These are phyloP conservation scores for Fusarium sp. DNA, from an alignment of 2,329 filamentous ascomycete species.

Conservation along the genomic window DNA sequence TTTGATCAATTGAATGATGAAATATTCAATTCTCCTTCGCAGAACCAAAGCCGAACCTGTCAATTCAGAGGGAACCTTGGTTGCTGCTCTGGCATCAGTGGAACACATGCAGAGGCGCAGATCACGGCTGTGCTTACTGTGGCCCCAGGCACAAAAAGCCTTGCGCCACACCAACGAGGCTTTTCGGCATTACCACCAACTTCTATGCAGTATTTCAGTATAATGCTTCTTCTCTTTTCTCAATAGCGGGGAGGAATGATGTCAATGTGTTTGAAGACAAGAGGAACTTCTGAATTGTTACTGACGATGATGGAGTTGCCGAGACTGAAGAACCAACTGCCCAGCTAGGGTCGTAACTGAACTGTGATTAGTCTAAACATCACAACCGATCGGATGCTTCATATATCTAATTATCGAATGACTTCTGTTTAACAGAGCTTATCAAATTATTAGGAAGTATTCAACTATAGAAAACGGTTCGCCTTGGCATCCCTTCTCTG, in stretches of 20 bases:
- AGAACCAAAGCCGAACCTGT: background rate
- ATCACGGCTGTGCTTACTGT: slow-evolving; percentile 23
- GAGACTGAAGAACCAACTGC: background rate
- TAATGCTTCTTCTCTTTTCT: background rate
- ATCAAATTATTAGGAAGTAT: rapidly evolving
- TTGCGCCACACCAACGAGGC: slow-evolving; percentile 28
- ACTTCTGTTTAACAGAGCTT: background rate
- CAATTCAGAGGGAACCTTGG: background rate
- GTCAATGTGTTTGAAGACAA: background rate
- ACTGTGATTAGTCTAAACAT: background rate
- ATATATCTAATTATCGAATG: background rate
- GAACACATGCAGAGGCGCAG: slow-evolving; percentile 27
- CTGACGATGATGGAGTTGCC: background rate
- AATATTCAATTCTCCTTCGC: background rate
- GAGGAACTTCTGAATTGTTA: rapidly evolving
- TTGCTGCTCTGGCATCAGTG: slow-evolving; percentile 7
- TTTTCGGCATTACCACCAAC: slow-evolving; percentile 26
- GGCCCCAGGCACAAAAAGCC: slow-evolving; percentile 17
- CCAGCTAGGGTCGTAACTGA: background rate
- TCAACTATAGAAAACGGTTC: background rate
- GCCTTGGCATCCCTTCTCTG: background rate
- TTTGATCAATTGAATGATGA: background rate
- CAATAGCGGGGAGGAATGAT: background rate
- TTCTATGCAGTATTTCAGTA: background rate
- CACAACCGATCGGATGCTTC: background rate